Base-by-base conservation (phyloP, 2,329 filamentous ascomycete genomes). In the Akanthomyces dipterigenus region DNA sequence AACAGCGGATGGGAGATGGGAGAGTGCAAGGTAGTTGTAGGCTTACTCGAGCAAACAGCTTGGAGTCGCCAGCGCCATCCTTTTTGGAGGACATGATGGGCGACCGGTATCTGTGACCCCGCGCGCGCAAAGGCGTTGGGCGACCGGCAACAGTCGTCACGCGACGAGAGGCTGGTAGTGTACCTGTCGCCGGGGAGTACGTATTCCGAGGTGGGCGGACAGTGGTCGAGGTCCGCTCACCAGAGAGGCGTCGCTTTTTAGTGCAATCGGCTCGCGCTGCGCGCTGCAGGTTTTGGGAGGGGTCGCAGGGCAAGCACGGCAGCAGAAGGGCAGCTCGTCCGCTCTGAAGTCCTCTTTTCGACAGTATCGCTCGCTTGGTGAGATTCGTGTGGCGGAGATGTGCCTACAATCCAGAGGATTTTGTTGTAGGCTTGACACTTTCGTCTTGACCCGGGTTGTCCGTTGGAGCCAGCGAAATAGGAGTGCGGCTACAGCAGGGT, bases 31-130 rank as follows among this genome's bases (percentile, higher is more conserved):
- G 48, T 34, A 9, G 16, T 63, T 26, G 54, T 45, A 63, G 62
- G 76, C 82, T 82, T 85, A 99, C 95, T 82, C 95, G 88, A 76
- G 95, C 93, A 82, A 99, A 99, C 80, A 99, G 88, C 86, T 97
- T 98, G 80, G 95, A 96, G 86, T 98, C 95, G 78, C 95, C 92
- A 79, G 90, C 91, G 76, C 86, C 69, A 64, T 70, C 78, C 26
- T 60, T 59, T 65, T 80, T 78, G 64, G 80, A 75, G 70, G 83
- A 80, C 82, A 86, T 86, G 71, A 70, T 76, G 73, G 66, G 56
- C 48, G 20, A 12, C 65, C 46, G 38, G 43, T 45, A 51, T 56
- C 51, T 59, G 45, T 55, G 54, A 55, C 55, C 55, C 61, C 61
- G 55, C 61, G 53, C 42, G 60, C 26, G 53, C 60, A 34, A 46